Conservation (phyloP, 768 basidiomycete genomes). For the Amanita fuliginea region DNA sequence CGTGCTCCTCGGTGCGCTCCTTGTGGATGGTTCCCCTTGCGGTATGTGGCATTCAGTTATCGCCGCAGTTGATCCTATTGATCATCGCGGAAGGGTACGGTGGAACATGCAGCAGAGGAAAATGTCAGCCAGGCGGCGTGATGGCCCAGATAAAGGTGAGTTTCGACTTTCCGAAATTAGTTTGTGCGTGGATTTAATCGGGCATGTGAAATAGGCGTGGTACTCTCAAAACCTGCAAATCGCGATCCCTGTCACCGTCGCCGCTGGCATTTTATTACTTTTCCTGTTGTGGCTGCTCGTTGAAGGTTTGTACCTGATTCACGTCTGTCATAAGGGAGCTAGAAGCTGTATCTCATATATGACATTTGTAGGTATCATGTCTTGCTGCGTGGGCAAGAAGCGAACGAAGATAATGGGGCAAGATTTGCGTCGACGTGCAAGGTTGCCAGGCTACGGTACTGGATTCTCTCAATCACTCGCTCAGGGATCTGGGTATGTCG, state of each 20-base stretch:
- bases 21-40: constrained; percentile 79
- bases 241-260: constrained; percentile 68
- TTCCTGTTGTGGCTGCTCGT: constrained; percentile 39
- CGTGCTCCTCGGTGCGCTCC: constrained; percentile 54
- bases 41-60: constrained; percentile 25
- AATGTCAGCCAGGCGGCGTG: constrained; percentile 48
- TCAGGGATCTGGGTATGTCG: constrained; percentile 17
- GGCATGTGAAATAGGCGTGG: constrained; percentile 43
- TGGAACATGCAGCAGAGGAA: constrained; percentile 52
- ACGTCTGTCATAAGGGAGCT: background rate
- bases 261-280: constrained; percentile 51
- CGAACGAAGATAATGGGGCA: constrained; percentile 1
- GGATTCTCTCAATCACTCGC: constrained; percentile 1
- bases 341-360: background rate
- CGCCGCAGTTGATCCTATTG: constrained; percentile 6
- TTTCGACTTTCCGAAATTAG: constrained; percentile 5
- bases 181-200: background rate
- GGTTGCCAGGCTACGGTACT: constrained; percentile 14
- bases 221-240: constrained; percentile 69
- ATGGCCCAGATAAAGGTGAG: constrained; percentile 51
- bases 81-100: constrained; percentile 43
- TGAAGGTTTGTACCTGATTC: background rate
- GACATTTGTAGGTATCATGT: constrained; percentile 18
- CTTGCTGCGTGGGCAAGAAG: constrained; percentile 20
- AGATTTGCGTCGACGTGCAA: constrained; percentile 11